Evolutionary conservation across 176 grass and related monocot genomes (phyloP), one percentile per base, ranked within the genome.

Genomic region (Themeda triandra): DNA sequence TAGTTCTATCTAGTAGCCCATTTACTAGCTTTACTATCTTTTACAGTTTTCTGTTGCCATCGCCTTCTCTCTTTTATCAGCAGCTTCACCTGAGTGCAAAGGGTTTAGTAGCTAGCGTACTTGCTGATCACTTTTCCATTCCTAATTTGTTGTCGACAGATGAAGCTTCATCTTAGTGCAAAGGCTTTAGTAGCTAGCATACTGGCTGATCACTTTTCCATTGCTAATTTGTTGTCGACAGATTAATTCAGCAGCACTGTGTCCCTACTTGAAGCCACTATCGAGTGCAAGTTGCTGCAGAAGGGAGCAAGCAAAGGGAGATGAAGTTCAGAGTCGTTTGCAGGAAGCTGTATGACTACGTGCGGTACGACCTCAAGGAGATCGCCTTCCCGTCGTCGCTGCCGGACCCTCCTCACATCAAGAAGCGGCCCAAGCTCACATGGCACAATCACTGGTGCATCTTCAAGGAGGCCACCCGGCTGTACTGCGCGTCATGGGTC

Each of bases 291-390:
- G 25, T 36, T 23, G 63, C 17, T 64, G 25, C 6, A 19, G 13
- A 8, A 32, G 30, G 18, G 66, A 71, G 60, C 40, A 66, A 66
- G 19, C 51, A 5, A 10, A 27, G 35, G 56, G 59, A 24, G 9
- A 96, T 96, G 91, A 93, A 93, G 84, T 81, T 96, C 11, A 89
- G 83, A 62, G 58, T 85, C 40, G 80, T 91, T 4, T 93, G 86
- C 33, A 80, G 84, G 78, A 96, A 96, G 41, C 2, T 96, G 33
- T 93, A 85, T 5, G 81, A 93, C 64, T 93, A 93, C 2, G 71
- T 91, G 65, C 74, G 88, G 6, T 89, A 93, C 1, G 94, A 96
- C 73, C 94, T 96, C 1, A 93, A 85, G 68, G 94, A 96, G 83
- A 93, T 93, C 1, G 94, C 89, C 8, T 96, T 96, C 46, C 94